A percentile compares a stretch with the other conserved stretches of the same genome.
These are phyloP conservation scores for Aspergillus steynii DNA, from an alignment of 495 filamentous ascomycete species.

Conservation along the genomic window DNA sequence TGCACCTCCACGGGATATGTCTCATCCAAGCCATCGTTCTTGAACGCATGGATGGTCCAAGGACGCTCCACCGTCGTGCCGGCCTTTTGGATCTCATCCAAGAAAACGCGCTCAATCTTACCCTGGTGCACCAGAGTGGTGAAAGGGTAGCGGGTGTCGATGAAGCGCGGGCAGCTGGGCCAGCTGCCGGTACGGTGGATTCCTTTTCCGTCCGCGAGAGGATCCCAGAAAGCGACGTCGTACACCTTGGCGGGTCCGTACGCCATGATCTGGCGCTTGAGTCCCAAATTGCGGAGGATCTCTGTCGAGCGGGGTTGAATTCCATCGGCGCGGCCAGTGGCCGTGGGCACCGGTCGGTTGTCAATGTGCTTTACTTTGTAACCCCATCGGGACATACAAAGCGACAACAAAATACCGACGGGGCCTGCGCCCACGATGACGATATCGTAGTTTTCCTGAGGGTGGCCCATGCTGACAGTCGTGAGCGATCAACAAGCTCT, in stretches of 20 bases:
- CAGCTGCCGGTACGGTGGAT: conserved; percentile 63
- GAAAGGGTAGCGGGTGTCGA: conserved; percentile 67
- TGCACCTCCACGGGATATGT: conserved; percentile 65
- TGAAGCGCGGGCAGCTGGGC: conserved; percentile 64
- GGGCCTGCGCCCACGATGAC: conserved; percentile 89
- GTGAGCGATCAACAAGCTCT: conserved; percentile 10
- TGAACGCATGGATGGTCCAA: conserved; percentile 62
- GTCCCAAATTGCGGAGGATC: conserved; percentile 64
- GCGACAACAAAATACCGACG: conserved; percentile 83
- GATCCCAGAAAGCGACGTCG: conserved; percentile 69
- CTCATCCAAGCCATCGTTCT: conserved; percentile 56
- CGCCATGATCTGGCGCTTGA: conserved; percentile 65
- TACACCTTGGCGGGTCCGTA: conserved; percentile 65
- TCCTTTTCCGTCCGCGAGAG: conserved; percentile 47
- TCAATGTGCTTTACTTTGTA: conserved; percentile 71
- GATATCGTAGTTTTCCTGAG: conserved; percentile 60
- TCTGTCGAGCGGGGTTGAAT: conserved; percentile 72
- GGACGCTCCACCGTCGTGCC: conserved; percentile 58
- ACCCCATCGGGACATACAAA: conserved; percentile 70
- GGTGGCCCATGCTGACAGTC: conserved; percentile 34
- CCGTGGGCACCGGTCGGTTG: conserved; percentile 61
- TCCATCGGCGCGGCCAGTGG: conserved; percentile 74
- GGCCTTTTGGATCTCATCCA: conserved; percentile 62
- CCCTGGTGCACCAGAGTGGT: conserved; percentile 66
- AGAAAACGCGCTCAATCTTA: conserved; percentile 63